These are phyloP conservation scores for Sporothrix sp. DNA, from an alignment of 2,329 filamentous ascomycete species.

Conservation along the genomic window DNA sequence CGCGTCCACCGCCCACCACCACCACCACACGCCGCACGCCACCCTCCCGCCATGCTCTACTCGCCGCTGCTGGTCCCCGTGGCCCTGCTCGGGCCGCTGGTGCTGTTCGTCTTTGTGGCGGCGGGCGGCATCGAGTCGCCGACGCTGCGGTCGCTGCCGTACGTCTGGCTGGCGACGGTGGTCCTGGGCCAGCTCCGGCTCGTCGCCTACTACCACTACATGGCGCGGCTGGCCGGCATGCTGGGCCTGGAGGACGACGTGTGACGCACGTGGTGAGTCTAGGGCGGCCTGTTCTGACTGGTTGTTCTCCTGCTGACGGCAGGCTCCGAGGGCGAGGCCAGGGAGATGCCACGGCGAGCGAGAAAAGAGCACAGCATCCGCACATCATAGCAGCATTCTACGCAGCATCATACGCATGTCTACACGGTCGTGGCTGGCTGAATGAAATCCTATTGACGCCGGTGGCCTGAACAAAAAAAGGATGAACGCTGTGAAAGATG, in stretches of 20 bases:
- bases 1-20: not conserved
- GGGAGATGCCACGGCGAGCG: no score
- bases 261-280: not conserved
- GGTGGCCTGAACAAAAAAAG: no score
- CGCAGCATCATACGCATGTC: no score
- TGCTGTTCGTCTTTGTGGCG: not conserved
- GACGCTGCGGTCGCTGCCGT: conserved; percentile 2
- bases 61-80: conserved; percentile 8
- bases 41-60: not conserved
- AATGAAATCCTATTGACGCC: no score
- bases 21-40: not conserved
- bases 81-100: conserved; percentile 4
- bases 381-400: no score
- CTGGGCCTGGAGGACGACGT: not conserved
- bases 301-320: no score
- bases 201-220: conserved; percentile 6
- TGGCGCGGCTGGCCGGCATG: not conserved
- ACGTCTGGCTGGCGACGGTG: not conserved
- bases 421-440: no score
- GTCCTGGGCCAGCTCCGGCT: conserved; percentile 6
- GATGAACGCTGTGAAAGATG: no score
- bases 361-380: no score
- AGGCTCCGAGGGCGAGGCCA: no score
- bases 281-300: no score
- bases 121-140: conserved; percentile 5